Evolutionary conservation across 352 stramenopile species (phyloP), one percentile per base, ranked within the genome.

Genomic region (Pythium biforme): DNA sequence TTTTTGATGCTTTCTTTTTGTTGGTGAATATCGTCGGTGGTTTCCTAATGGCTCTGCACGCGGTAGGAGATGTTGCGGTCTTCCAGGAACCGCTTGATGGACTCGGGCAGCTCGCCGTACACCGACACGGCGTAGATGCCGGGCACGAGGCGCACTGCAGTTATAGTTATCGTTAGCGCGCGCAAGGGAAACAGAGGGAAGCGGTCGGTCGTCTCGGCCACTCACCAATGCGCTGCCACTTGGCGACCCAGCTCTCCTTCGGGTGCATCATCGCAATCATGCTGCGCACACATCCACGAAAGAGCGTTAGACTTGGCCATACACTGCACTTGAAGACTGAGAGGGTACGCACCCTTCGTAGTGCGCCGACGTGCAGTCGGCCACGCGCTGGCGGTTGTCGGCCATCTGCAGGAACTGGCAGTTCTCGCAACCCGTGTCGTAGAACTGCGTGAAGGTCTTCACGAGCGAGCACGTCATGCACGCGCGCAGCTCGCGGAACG

Each of bases 391-490:
- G 54, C 85, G 84, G 76, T 95, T 95, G 81, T 95, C 86, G 52
- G 86, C 84, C 86, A 95, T 95, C 62, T 95, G 85, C 40, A 95
- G 73, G 62, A 95, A 93, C 49, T 79, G 73, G 68, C 86, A 95
- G 75, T 95, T 95, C 68, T 95, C 86, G 70, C 86, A 95, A 62
- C 86, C 86, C 59, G 81, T 92, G 72, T 95, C 86, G 74, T 95
- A 95, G 70, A 95, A 95, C 73, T 95, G 86, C 68, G 84, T 93
- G 70, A 94, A 95, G 12, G 84, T 93, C 76, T 95, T 95, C 66
- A 95, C 74, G 47, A 95, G 79, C 46, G 86, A 95, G 73, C 86
- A 95, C 52, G 83, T 93, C 84, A 95, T 92, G 64, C 86, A 95
- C 49, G 86, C 86, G 51, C 86, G 84, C 49, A 95, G 76, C 68